Conservation (phyloP, 2,329 filamentous ascomycete genomes). For the Apiospora arundinis region DNA sequence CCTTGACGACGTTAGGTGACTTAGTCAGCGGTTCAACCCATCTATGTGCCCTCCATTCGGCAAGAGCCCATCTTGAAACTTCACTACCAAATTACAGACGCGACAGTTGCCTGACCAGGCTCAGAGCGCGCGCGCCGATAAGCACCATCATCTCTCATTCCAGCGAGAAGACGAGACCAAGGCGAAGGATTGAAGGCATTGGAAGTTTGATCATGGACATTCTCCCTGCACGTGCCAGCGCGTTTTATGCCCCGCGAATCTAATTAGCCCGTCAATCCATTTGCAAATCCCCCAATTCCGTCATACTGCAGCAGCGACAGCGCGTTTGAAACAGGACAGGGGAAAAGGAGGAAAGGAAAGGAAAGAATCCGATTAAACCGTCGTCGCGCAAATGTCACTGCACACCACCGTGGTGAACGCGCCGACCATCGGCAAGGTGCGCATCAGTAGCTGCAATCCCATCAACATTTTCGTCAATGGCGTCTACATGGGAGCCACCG, state of each 20-base stretch:
- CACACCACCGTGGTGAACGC: slow-evolving; percentile 20
- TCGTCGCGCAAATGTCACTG: slow-evolving; percentile 7
- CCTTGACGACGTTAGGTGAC: neutral
- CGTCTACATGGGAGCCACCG: slow-evolving; percentile 16
- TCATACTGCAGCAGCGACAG: neutral
- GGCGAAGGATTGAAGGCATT: neutral
- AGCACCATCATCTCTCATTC: neutral
- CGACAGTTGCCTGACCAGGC: neutral
- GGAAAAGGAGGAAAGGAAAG: neutral
- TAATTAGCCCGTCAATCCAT: neutral
- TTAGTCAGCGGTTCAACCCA: slow-evolving; percentile 9
- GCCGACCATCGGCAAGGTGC: slow-evolving; percentile 27
- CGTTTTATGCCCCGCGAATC: slow-evolving; percentile 12
- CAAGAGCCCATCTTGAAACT: neutral
- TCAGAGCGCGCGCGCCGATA: neutral
- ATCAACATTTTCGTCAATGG: slow-evolving; percentile 28
- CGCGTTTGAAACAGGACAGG: neutral
- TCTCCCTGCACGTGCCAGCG: slow-evolving; percentile 13
- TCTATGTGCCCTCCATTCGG: neutral
- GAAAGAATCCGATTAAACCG: neutral
- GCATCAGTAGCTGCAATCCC: slow-evolving; percentile 32
- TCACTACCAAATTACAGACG: neutral
- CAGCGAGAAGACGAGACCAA: neutral
- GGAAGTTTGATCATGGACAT: slow-evolving; percentile 3
- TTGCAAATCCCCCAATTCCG: neutral